A percentile compares a stretch with the other conserved stretches of the same genome.
Conservation (phyloP, 2,329 filamentous ascomycete genomes). For the Aspergillus sp. region DNA sequence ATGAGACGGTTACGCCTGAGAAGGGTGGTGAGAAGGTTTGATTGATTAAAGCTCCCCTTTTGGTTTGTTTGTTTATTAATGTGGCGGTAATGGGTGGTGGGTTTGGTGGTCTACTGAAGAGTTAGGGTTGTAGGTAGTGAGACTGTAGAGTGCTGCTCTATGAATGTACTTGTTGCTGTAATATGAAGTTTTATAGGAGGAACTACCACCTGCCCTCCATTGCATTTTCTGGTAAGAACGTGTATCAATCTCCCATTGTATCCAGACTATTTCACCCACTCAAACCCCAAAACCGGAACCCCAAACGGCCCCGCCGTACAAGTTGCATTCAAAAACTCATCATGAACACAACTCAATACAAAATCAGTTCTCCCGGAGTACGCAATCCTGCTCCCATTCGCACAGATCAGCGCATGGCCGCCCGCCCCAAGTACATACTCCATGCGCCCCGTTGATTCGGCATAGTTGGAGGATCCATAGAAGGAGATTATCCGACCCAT, state of each 20-base stretch:
- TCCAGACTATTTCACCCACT: slow-evolving; percentile 23
- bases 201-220: no score
- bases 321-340: slow-evolving; percentile 29
- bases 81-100: no score
- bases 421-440: slow-evolving; percentile 27
- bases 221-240: no score
- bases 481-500: slow-evolving; percentile 27
- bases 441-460: slow-evolving; percentile 18
- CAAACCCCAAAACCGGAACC: slow-evolving; percentile 25
- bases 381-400: slow-evolving; percentile 28
- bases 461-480: slow-evolving; percentile 26
- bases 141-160: no score
- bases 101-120: no score
- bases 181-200: no score
- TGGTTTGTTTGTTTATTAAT: neutral
- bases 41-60: neutral
- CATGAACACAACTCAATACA: slow-evolving; percentile 23
- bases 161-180: no score
- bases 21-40: neutral
- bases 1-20: neutral
- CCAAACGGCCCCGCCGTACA: slow-evolving; percentile 27
- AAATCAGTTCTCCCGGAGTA: slow-evolving; percentile 28
- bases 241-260: no score
- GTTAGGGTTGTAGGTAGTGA: no score
- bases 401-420: slow-evolving; percentile 27